These are phyloP conservation scores for Trichoderma koningii DNA, from an alignment of 2,329 filamentous ascomycete genomes.

Conservation along the genomic window DNA sequence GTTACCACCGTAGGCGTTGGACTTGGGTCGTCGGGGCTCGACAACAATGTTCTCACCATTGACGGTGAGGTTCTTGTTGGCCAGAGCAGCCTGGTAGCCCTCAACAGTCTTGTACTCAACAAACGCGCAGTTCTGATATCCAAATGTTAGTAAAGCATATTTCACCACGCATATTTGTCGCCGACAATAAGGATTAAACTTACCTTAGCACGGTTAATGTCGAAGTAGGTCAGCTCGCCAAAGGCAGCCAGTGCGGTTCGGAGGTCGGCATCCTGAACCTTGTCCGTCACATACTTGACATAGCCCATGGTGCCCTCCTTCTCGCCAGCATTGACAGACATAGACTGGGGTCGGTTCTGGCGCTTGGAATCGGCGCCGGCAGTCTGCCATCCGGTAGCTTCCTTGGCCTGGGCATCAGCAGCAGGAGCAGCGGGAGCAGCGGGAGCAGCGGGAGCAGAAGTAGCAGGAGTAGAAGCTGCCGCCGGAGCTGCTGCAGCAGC, in stretches of 20 bases:
- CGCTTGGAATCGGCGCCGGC: constrained; percentile 82
- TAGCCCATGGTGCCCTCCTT: constrained; percentile 82
- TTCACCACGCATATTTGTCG: constrained; percentile 20
- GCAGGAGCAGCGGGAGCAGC: constrained; percentile 39
- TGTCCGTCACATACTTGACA: constrained; percentile 93
- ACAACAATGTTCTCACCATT: constrained; percentile 81
- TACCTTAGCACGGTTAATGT: constrained; percentile 84
- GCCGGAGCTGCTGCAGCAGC: neutral
- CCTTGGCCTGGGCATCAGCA: constrained; percentile 50
- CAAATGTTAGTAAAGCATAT: constrained; percentile 24
- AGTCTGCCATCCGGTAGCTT: constrained; percentile 74
- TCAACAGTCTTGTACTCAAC: constrained; percentile 84
- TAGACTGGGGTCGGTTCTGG: constrained; percentile 72
- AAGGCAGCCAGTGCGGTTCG: constrained; percentile 70
- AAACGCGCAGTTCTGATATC: constrained; percentile 84
- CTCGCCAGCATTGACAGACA: constrained; percentile 60
- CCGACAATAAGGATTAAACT: constrained; percentile 29
- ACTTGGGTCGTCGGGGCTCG: constrained; percentile 83
- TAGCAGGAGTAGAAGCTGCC: constrained; percentile 41
- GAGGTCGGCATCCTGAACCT: constrained; percentile 75
- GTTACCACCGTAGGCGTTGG: constrained; percentile 68
- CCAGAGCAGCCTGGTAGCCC: constrained; percentile 79
- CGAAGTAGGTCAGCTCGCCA: constrained; percentile 71
- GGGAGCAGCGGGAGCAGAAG: constrained; percentile 38
- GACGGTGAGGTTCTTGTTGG: constrained; percentile 82